These are phyloP conservation scores for Neonectria punicea DNA, from an alignment of 2,329 filamentous ascomycete genomes.

Conservation along the genomic window DNA sequence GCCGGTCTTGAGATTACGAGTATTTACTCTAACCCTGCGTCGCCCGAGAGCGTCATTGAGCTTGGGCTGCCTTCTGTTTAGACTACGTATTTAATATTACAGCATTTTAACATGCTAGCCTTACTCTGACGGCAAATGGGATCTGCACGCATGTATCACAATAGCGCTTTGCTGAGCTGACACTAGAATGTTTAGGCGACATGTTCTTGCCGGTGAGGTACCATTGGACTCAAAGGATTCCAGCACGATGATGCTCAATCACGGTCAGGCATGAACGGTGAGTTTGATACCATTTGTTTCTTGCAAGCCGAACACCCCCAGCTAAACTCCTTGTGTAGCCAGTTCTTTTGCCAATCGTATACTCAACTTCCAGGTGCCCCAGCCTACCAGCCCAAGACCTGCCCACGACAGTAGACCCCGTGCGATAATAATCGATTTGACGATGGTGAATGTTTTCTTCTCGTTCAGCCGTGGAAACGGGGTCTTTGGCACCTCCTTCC, in stretches of 20 bases:
- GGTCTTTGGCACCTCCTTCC: slow-evolving; percentile 21
- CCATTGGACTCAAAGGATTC: no score
- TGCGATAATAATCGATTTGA: slow-evolving; percentile 28
- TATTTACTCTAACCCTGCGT: slow-evolving; percentile 21
- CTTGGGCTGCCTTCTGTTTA: not conserved
- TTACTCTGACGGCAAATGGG: no score
- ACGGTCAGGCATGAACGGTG: no score
- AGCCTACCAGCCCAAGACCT: slow-evolving; percentile 18
- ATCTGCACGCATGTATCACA: no score
- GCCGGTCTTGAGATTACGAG: slow-evolving; percentile 13
- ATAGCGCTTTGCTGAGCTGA: no score
- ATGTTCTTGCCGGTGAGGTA: no score
- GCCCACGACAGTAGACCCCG: slow-evolving; percentile 31
- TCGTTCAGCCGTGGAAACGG: slow-evolving; percentile 37
- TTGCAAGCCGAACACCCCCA: no score
- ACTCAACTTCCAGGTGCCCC: slow-evolving; percentile 26
- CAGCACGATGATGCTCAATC: no score
- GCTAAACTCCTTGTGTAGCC: not conserved
- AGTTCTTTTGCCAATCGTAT: not conserved
- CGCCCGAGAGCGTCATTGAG: slow-evolving; percentile 30
- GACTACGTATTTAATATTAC: no score
- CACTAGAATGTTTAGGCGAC: no score
- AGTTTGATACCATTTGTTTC: no score
- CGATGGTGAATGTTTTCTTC: slow-evolving; percentile 26
- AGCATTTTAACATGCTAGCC: no score